These are phyloP conservation scores for Populus hybrid DNA, from an alignment of 441 rosid genomes.

Conservation along the genomic window DNA sequence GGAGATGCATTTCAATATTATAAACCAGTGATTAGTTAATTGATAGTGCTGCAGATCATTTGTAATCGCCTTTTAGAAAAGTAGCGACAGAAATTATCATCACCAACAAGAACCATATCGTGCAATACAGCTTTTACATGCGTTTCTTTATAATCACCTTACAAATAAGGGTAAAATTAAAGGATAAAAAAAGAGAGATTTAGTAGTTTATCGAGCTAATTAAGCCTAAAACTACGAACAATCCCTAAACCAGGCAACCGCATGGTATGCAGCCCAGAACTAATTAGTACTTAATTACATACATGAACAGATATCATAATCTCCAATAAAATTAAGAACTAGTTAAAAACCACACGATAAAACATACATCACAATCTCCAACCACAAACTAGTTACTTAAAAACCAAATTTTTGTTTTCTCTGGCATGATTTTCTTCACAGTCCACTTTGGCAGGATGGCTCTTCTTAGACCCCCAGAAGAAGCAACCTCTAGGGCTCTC, in stretches of 20 bases:
- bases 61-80: too few species aligned
- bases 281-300: neutral
- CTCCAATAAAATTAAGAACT: neutral
- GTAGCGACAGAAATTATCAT: too few species aligned
- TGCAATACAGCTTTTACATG: too few species aligned
- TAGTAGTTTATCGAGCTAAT: too few species aligned
- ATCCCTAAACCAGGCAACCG: neutral
- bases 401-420: neutral
- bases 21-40: neutral
- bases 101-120: neutral
- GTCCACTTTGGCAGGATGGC: constrained; percentile 25
- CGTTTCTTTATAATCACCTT: too few species aligned
- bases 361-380: too few species aligned
- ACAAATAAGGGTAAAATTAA: too few species aligned
- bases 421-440: neutral
- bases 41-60: too few species aligned
- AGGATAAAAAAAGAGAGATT: too few species aligned
- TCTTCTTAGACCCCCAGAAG: constrained; percentile 21
- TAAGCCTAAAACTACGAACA: too few species aligned
- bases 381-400: neutral
- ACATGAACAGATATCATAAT: neutral
- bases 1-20: neutral
- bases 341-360: neutral
- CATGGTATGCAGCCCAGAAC: neutral
- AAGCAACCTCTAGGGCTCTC: constrained; percentile 21